These are phyloP conservation scores for Alternaria viburni DNA, from an alignment of 2,329 filamentous ascomycete species.

Conservation along the genomic window DNA sequence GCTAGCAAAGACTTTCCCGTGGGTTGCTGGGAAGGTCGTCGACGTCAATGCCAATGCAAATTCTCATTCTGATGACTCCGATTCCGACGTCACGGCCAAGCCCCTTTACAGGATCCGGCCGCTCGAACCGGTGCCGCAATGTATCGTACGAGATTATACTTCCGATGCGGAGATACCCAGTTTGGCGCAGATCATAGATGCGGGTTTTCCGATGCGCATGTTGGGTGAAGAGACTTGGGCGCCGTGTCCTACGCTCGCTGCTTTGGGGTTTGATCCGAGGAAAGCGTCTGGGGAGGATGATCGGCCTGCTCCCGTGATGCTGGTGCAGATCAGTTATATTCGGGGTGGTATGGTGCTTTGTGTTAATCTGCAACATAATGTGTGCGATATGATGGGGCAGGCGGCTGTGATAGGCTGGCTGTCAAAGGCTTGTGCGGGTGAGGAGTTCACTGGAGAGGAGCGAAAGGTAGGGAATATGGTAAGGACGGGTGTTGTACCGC, in stretches of 20 bases:
- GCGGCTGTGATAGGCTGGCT: constrained; percentile 56
- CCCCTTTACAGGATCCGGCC: constrained; percentile 52
- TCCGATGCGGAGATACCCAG: constrained; percentile 45
- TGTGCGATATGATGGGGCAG: constrained; percentile 61
- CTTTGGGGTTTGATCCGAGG: constrained; percentile 13
- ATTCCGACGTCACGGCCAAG: constrained; percentile 20
- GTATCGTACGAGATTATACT: constrained; percentile 55
- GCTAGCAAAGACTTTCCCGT: constrained; percentile 54
- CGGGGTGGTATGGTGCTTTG: constrained; percentile 58
- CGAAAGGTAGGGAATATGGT: constrained; percentile 51
- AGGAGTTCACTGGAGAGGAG: constrained; percentile 57
- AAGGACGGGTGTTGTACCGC: constrained; percentile 48
- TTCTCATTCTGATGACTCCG: constrained; percentile 37
- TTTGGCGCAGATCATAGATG: constrained; percentile 47
- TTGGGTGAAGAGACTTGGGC: constrained; percentile 55
- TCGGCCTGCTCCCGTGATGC: constrained; percentile 49
- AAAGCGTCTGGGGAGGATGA: constrained; percentile 21
- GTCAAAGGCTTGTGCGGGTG: constrained; percentile 56
- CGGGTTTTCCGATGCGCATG: constrained; percentile 56
- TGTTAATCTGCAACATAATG: constrained; percentile 56
- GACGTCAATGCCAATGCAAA: constrained; percentile 37
- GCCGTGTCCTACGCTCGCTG: constrained; percentile 49
- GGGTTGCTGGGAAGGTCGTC: constrained; percentile 52
- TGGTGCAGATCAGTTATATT: constrained; percentile 59
- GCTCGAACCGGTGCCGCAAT: constrained; percentile 35